phyloP scores from a whole-genome alignment of 306 rosid species.

The Cotoneaster glaucophyllus region DNA sequence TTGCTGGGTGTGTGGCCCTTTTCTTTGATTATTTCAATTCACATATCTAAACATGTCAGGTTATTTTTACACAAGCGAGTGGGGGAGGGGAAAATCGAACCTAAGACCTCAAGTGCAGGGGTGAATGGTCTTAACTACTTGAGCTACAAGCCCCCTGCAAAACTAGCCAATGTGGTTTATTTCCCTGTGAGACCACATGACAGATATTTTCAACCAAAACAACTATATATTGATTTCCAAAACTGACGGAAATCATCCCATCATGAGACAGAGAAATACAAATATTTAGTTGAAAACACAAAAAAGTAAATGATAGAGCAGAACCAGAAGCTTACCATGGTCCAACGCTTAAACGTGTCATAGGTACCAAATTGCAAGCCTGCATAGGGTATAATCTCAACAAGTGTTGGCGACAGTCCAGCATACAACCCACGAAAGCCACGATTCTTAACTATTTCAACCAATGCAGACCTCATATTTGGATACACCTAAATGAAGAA shows the following conservation, averaged over 20 bases:
- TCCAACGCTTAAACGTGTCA: constrained; percentile 92
- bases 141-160: not conserved
- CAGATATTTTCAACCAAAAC: not conserved
- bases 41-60: not conserved
- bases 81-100: not conserved
- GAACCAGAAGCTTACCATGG: constrained; percentile 49
- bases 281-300: not conserved
- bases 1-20: too few relatives aligned
- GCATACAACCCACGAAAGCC: constrained; percentile 80
- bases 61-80: too few relatives aligned
- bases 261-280: not conserved
- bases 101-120: not conserved
- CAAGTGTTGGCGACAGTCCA: constrained; percentile 87
- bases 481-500: constrained; percentile 62
- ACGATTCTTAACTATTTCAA: constrained; percentile 54
- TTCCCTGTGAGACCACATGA: not conserved
- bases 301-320: not conserved
- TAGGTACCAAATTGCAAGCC: constrained; percentile 94
- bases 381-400: constrained; percentile 95
- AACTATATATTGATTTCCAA: not conserved
- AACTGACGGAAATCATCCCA: not conserved
- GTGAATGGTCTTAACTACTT: not conserved
- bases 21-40: not conserved
- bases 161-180: not conserved
- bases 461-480: constrained; percentile 80